Evolutionary conservation across 352 stramenopile species (phyloP), one percentile per base, ranked within the genome.

Genomic region (Phytophthora fragariaefolia): DNA sequence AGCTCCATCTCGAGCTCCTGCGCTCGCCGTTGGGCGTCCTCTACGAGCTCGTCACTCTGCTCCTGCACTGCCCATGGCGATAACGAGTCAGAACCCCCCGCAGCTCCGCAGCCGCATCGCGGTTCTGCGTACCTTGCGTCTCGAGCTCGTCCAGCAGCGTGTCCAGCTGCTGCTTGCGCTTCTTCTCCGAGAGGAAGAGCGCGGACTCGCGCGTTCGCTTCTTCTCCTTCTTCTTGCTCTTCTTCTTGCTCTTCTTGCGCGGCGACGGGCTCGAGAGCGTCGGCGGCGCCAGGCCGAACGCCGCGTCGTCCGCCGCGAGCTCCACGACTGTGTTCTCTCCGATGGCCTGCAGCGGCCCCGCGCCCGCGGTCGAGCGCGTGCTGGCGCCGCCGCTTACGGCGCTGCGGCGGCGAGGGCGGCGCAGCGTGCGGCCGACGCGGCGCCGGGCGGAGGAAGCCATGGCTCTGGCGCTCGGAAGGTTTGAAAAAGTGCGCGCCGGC

Each of bases 1-100:
- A 94, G 75, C 58, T 92, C 84, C 76, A 90, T 85, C 56, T 81
- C 66, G 24, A 94, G 70, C 27, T 94, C 86, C 28, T 83, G 71
- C 12, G 77, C 83, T 23, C 81, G 83, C 59, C 77, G 71, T 56
- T 89, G 71, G 27, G 83, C 81, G 20, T 89, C 71, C 5, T 66
- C 69, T 36, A 85, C 36, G 13, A 94, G 51, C 43, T 85, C 75
- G 17, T 79, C 73, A 48, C 85, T 91, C 7, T 87, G 71, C 57
- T 91, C 82, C 62, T 91, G 77, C 54, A 93, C 85, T 93, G 43
- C 23, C 51, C 1, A 57, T 1, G 3, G 40, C 8, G 27, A 28
- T 10, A 46, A 9, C 2, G 1, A 24, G 22, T 70, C 13, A 66
- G 58, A n/a, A n/a, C n/a, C n/a, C n/a, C n/a, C n/a, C n/a, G n/a